Conservation (phyloP, 257 asterid species). For the Orobanche coerulescens region DNA sequence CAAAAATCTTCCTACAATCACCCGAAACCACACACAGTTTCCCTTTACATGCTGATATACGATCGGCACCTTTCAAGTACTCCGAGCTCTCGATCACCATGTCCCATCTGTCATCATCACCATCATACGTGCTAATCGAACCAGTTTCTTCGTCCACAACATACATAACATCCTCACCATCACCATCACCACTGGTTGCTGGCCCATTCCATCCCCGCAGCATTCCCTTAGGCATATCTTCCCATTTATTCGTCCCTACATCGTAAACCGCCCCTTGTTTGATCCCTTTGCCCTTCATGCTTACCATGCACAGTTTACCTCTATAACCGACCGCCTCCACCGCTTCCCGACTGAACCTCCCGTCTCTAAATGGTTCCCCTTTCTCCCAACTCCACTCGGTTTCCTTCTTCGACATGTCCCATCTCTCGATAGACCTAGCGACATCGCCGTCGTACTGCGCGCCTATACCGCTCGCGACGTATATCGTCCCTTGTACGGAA, state of each 20-base stretch:
- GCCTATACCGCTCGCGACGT: conserved; percentile 55
- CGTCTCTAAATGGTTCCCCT: conserved; percentile 37
- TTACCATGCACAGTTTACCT: conserved; percentile 65
- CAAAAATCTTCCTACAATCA: conserved; percentile 30
- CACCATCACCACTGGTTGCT: conserved; percentile 29
- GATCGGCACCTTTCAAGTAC: conserved; percentile 49
- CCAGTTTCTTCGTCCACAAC: conserved; percentile 54
- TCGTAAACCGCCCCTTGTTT: conserved; percentile 48
- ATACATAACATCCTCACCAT: conserved; percentile 25
- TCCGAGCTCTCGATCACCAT: conserved; percentile 36
- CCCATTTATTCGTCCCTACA: conserved; percentile 33
- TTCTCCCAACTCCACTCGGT: conserved; percentile 49
- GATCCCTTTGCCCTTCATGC: conserved; percentile 42
- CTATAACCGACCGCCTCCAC: conserved; percentile 48
- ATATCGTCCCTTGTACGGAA: conserved; percentile 26
- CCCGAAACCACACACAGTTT: conserved; percentile 46
- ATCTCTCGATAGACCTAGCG: conserved; percentile 56
- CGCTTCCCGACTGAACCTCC: conserved; percentile 66
- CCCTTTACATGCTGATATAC: conserved; percentile 46
- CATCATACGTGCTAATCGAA: conserved; percentile 36
- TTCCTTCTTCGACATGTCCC: conserved; percentile 39
- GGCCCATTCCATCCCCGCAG: conserved; percentile 66
- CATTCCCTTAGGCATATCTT: conserved; percentile 59
- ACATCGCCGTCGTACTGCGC: conserved; percentile 37
- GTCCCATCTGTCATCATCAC: conserved; percentile 51